Conservation (phyloP, 352 stramenopile genomes). For the Phytophthora cryptogea region DNA sequence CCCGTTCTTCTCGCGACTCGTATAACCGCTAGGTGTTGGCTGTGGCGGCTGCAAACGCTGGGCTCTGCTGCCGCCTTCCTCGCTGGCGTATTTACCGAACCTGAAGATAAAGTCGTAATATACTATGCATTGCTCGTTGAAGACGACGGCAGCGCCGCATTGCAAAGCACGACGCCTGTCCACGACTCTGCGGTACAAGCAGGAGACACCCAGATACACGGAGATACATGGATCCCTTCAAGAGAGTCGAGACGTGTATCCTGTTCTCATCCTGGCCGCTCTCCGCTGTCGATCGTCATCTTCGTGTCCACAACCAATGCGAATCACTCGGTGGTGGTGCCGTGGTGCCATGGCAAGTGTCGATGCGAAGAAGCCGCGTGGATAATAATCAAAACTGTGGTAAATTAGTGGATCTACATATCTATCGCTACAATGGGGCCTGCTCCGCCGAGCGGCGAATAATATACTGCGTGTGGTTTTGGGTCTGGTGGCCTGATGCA, state of each 20-base stretch:
- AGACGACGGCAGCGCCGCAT: not conserved
- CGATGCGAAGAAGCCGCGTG: slow-evolving; percentile 4
- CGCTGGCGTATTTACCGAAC: slow-evolving; percentile 30
- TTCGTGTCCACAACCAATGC: slow-evolving; percentile 3
- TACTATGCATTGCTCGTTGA: slow-evolving; percentile 26
- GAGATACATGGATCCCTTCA: slow-evolving; percentile 32
- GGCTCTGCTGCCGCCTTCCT: slow-evolving; percentile 1
- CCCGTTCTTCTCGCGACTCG: slow-evolving; percentile 72
- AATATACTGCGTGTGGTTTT: slow-evolving; percentile 32
- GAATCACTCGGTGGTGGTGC: not conserved
- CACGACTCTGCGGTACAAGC: slow-evolving; percentile 25
- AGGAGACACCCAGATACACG: slow-evolving; percentile 30
- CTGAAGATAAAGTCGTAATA: slow-evolving; percentile 34
- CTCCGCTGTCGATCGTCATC: slow-evolving; percentile 9
- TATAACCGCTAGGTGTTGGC: slow-evolving; percentile 40
- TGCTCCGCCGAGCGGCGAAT: slow-evolving; percentile 13
- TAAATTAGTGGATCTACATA: slow-evolving; percentile 46
- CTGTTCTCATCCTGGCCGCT: slow-evolving; percentile 21
- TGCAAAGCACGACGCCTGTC: slow-evolving; percentile 18
- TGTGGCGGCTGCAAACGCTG: not conserved
- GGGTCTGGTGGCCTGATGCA: slow-evolving; percentile 12
- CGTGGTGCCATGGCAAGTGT: slow-evolving; percentile 6
- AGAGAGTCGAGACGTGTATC: slow-evolving; percentile 29
- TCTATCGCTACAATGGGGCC: slow-evolving; percentile 32
- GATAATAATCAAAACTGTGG: slow-evolving; percentile 42